Conservation (phyloP, 164 flowering plant species). For the Aristolochia fimbriata region DNA sequence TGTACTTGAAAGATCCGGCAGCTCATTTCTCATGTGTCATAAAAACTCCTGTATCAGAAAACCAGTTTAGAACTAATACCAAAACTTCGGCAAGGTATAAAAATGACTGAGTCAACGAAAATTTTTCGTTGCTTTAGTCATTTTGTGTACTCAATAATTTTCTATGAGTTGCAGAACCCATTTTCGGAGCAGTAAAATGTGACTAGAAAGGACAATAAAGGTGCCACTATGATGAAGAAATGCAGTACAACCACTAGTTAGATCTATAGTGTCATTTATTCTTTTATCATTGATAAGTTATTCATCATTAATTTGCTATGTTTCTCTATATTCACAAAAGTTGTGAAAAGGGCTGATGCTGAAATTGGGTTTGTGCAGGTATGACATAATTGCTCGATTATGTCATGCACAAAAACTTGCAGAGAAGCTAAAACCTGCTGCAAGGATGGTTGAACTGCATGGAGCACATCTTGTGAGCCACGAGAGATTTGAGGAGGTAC, state of each 20-base stretch:
- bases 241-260: not conserved
- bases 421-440: constrained; percentile 63
- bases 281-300: not conserved
- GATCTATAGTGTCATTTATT: not conserved
- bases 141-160: too few species aligned
- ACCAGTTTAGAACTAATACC: too few species aligned
- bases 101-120: too few species aligned
- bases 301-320: not conserved
- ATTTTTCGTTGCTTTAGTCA: too few species aligned
- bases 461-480: constrained; percentile 96
- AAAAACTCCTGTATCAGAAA: too few species aligned
- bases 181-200: too few species aligned
- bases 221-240: too few species aligned
- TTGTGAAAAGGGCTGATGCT: not conserved
- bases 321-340: not conserved
- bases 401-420: constrained; percentile 67
- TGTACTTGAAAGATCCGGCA: too few species aligned
- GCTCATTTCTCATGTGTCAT: too few species aligned
- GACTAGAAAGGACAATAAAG: too few species aligned
- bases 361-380: constrained; percentile 25
- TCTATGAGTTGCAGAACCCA: too few species aligned
- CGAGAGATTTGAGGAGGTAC: constrained; percentile 83
- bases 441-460: constrained; percentile 79
- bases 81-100: too few species aligned
- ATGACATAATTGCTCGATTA: constrained; percentile 80